Evolutionary conservation across 371 early-diverging fungal species (phyloP), one percentile per base, ranked within the genome.

Genomic region (Coemansia sp.): DNA sequence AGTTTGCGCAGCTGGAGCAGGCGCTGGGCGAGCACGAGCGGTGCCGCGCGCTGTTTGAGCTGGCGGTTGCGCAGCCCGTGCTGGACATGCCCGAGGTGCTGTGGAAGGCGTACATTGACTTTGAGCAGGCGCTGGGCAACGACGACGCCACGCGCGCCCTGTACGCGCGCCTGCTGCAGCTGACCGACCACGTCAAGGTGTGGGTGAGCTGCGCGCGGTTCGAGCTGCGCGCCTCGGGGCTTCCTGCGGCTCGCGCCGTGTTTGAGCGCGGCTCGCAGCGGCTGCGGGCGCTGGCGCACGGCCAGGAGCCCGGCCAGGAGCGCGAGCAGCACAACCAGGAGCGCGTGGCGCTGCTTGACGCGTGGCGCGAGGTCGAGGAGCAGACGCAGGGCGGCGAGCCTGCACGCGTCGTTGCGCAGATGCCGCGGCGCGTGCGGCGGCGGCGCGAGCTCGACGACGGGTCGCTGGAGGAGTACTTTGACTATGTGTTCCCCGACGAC

Each of bases 91-190:
- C 97, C 35, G 98, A 98, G 70, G 82, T 97, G 10, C 76, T 98
- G 49, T 98, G 97, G 97, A 97, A 96, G 80, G 90, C 94, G 0
- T 96, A 90, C 69, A 96, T 98, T 64, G 98, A 98, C 70, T 95
- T 96, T 78, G 96, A 96, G 69, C 84, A 87, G 38, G 85, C 84
- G 4, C 87, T 92, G 65, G 88, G 82, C 62, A 93, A 95, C 78
- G 92, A 87, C 77, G 85, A 81, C 7, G 82, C 83, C 16, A 92
- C 92, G 4, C 82, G 96, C 38, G 78, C 77, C 0, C 77, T 98
- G 26, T 98, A 98, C 80, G 81, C 87, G 62, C 85, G 95, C 13
- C 74, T 98, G 58, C 72, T 97, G 75, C 79, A 89, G 58, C 85
- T 91, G 54, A 95, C 95, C 4, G 88, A 87, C 31, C 98, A 98